These are phyloP conservation scores for Monosporascus sp. DNA, from an alignment of 2,329 filamentous ascomycete genomes.

Conservation along the genomic window DNA sequence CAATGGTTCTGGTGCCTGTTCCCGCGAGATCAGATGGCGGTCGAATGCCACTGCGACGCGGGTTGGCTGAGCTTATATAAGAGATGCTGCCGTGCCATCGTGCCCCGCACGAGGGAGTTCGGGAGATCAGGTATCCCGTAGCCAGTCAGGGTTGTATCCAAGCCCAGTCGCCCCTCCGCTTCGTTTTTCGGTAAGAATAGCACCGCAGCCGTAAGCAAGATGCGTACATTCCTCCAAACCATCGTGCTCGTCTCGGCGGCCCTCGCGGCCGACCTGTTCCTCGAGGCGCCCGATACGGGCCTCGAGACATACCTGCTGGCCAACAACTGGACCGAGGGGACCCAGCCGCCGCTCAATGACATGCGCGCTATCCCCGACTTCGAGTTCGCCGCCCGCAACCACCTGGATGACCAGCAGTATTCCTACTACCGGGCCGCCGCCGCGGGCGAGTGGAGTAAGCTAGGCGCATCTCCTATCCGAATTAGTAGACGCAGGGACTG, in stretches of 20 bases:
- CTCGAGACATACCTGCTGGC: slow-evolving; percentile 21
- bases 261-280: slow-evolving; percentile 24
- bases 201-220: background rate
- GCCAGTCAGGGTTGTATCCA: no score
- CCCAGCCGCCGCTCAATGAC: slow-evolving; percentile 32
- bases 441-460: slow-evolving; percentile 38
- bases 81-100: no score
- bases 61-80: no score
- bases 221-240: slow-evolving; percentile 2
- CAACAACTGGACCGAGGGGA: slow-evolving; percentile 27
- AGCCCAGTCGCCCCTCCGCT: no score
- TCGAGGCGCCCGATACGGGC: slow-evolving; percentile 32
- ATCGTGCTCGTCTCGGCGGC: slow-evolving; percentile 18
- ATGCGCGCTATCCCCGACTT: slow-evolving; percentile 44
- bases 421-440: slow-evolving; percentile 45
- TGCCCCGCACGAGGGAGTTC: no score
- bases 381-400: slow-evolving; percentile 40
- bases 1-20: no score
- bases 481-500: no score
- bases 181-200: no score
- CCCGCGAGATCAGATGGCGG: no score
- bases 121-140: no score
- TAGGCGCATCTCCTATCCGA: no score
- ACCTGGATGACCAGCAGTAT: slow-evolving; percentile 35
- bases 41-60: no score